phyloP scores from a whole-genome alignment of 1,284 basidiomycete species.

The Dichomitus squalens region DNA sequence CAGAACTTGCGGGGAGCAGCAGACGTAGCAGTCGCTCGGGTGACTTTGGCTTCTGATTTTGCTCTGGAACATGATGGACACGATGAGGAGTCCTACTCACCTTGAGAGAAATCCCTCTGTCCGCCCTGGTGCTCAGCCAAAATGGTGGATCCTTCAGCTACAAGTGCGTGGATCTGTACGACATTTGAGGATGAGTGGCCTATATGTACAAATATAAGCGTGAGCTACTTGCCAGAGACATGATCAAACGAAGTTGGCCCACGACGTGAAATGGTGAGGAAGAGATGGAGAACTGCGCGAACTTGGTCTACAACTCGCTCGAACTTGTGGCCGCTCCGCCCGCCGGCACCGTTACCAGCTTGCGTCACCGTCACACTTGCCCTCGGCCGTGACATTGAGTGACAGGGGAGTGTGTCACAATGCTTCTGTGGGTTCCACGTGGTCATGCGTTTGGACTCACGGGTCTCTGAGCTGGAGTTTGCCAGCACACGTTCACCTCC shows the following conservation, averaged over 20 bases:
- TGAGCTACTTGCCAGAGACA: slow-evolving; percentile 42
- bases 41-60: too few species aligned
- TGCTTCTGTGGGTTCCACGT: slow-evolving; percentile 25
- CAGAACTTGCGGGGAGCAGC: too few species aligned
- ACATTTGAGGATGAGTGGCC: neutral
- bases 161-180: slow-evolving; percentile 79
- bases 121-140: slow-evolving; percentile 84
- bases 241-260: slow-evolving; percentile 14
- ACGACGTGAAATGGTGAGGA: neutral
- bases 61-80: too few species aligned
- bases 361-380: slow-evolving; percentile 18
- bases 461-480: slow-evolving; percentile 16
- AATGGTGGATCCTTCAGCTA: slow-evolving; percentile 79
- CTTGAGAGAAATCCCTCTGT: slow-evolving; percentile 84
- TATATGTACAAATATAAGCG: neutral
- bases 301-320: too few species aligned
- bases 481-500: slow-evolving; percentile 33
- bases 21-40: too few species aligned
- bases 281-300: neutral
- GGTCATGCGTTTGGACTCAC: slow-evolving; percentile 9
- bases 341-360: slow-evolving; percentile 10
- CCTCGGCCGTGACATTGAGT: neutral
- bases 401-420: too few species aligned
- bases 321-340: neutral
- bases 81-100: too few species aligned